A percentile compares a stretch with the other conserved stretches of the same genome.
Evolutionary conservation across 768 basidiomycete genomes (phyloP).

Genomic region (Mycena epipterygia): DNA sequence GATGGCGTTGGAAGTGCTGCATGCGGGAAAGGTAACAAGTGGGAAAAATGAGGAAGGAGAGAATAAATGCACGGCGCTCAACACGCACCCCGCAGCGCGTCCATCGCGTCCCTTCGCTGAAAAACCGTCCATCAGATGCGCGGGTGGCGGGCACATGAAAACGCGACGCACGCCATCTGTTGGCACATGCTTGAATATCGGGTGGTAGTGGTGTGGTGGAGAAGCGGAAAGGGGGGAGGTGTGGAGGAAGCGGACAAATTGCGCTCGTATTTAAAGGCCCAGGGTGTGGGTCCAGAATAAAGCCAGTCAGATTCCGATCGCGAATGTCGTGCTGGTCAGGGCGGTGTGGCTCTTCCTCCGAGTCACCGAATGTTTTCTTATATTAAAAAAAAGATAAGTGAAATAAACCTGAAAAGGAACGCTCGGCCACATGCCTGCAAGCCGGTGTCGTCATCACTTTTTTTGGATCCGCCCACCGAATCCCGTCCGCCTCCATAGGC

Average conservation of each 20-base stretch:
- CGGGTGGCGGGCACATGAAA: slow-evolving; percentile 7
- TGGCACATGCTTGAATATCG: slow-evolving; percentile 68
- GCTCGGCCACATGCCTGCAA: slow-evolving; percentile 23
- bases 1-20: slow-evolving; percentile 86
- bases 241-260: background rate
- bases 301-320: slow-evolving; percentile 17
- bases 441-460: slow-evolving; percentile 28
- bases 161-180: slow-evolving; percentile 76
- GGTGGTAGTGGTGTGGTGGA: background rate
- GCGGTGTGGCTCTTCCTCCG: slow-evolving; percentile 14
- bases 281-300: slow-evolving; percentile 26
- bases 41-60: background rate
- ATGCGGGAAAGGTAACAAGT: slow-evolving; percentile 21
- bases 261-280: slow-evolving; percentile 25
- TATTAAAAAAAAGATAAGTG: slow-evolving; percentile 7
- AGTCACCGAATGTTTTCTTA: slow-evolving; percentile 19
- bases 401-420: background rate
- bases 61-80: no score
- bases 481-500: background rate
- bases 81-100: slow-evolving; percentile 73
- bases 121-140: background rate
- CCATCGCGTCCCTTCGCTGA: slow-evolving; percentile 87
- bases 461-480: background rate
- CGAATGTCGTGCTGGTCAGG: background rate
- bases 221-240: background rate